Percentiles rank a stretch among this genome's conserved stretches.
These are phyloP conservation scores for Beverwykella pulmonaria DNA, from an alignment of 495 filamentous ascomycete species.

Conservation along the genomic window DNA sequence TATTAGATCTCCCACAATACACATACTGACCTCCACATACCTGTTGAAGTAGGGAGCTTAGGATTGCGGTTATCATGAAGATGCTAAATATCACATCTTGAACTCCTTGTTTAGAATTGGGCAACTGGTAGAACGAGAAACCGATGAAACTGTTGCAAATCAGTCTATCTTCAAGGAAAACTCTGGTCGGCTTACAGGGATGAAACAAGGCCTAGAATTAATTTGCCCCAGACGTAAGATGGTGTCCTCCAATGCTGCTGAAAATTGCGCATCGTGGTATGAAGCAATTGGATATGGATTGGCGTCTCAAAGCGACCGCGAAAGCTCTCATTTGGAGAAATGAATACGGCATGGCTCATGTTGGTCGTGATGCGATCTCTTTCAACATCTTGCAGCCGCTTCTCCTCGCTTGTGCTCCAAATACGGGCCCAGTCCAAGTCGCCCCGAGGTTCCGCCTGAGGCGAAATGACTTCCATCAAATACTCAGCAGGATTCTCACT, in stretches of 20 bases:
- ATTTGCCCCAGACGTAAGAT: slow-evolving; percentile 77
- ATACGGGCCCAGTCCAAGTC: slow-evolving; percentile 78
- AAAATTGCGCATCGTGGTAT: slow-evolving; percentile 65
- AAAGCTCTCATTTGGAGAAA: slow-evolving; percentile 36
- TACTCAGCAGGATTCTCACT: slow-evolving; percentile 87
- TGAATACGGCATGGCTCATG: neutral
- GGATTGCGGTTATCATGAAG: slow-evolving; percentile 84
- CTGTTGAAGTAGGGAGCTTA: no score
- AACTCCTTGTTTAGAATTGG: slow-evolving; percentile 41
- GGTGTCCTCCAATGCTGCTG: slow-evolving; percentile 88
- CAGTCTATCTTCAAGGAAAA: neutral
- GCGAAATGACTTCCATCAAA: slow-evolving; percentile 89
- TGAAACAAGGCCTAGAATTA: slow-evolving; percentile 57
- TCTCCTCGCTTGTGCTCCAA: slow-evolving; percentile 66
- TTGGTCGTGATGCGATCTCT: slow-evolving; percentile 34
- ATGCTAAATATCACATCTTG: slow-evolving; percentile 75
- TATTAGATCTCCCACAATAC: slow-evolving; percentile 72
- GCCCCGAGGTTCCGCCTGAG: slow-evolving; percentile 72
- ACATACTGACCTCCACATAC: no score
- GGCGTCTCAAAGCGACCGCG: slow-evolving; percentile 43
- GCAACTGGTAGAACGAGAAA: slow-evolving; percentile 68
- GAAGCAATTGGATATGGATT: slow-evolving; percentile 52
- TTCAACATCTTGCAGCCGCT: slow-evolving; percentile 67
- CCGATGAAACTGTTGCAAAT: slow-evolving; percentile 64
- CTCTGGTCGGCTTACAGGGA: slow-evolving; percentile 34